These are phyloP conservation scores for Pontederia paniculata DNA, from an alignment of 176 grass and related monocot species.

Conservation along the genomic window DNA sequence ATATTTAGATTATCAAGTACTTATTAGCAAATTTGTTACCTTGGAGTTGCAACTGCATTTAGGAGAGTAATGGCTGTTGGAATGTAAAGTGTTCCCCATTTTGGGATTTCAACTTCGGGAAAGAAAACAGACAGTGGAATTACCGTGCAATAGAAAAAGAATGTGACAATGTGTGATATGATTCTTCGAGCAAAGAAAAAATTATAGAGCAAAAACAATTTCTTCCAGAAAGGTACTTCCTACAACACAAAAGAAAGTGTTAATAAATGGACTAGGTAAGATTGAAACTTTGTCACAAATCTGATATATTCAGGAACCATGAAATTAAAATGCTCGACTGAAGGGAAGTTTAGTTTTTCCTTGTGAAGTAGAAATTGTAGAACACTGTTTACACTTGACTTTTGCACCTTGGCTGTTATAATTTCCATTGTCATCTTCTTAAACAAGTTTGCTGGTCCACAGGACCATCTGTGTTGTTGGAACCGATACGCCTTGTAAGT, in stretches of 20 bases:
- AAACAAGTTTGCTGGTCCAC: not conserved
- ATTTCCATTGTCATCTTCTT: not conserved
- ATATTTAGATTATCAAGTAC: too few relatives aligned
- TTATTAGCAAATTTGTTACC: conserved; percentile 5
- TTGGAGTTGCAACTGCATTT: conserved; percentile 44
- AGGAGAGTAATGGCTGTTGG: conserved; percentile 36
- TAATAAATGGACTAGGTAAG: too few relatives aligned
- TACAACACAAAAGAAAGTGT: conserved; percentile 5
- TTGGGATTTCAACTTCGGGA: conserved; percentile 31
- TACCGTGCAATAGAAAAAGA: conserved; percentile 50
- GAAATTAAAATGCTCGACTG: too few relatives aligned
- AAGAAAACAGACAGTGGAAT: conserved; percentile 40
- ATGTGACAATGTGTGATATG: conserved; percentile 39
- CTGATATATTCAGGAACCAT: too few relatives aligned
- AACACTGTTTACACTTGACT: too few relatives aligned
- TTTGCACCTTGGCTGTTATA: not conserved
- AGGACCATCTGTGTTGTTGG: not conserved
- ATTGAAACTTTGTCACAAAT: too few relatives aligned
- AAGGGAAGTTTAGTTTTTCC: too few relatives aligned
- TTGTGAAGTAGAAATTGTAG: too few relatives aligned
- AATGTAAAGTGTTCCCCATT: conserved; percentile 41
- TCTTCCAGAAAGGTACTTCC: conserved; percentile 43
- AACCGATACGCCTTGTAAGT: not conserved
- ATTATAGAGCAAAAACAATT: conserved; percentile 50
- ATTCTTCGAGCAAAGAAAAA: conserved; percentile 51